These are phyloP conservation scores for Fusarium pseudograminearum DNA, from an alignment of 2,329 filamentous ascomycete genomes.

Conservation along the genomic window DNA sequence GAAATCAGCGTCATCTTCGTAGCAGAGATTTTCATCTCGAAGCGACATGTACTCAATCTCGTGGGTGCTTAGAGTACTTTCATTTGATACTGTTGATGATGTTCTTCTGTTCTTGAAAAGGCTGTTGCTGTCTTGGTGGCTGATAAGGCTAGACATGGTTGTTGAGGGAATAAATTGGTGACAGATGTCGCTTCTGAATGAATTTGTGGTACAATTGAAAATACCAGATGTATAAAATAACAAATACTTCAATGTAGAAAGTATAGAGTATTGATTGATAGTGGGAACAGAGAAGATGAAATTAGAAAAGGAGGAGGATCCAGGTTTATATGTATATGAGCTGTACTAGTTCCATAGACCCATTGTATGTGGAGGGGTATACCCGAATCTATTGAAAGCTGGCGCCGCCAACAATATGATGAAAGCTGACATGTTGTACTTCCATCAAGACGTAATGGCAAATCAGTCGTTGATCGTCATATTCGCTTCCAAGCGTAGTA, in stretches of 20 bases:
- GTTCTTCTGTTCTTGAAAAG: conserved; percentile 31
- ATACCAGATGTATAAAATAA: conserved; percentile 5
- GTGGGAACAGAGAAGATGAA: conserved; percentile 7
- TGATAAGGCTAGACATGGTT: conserved; percentile 33
- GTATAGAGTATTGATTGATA: conserved; percentile 6
- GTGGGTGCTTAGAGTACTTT: conserved; percentile 36
- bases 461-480: conserved; percentile 40
- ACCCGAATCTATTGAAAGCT: conserved; percentile 28
- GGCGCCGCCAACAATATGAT: conserved; percentile 31
- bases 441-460: conserved; percentile 24
- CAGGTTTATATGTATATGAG: conserved; percentile 23
- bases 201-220: conserved; percentile 1
- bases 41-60: conserved; percentile 44
- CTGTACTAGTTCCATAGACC: conserved; percentile 23
- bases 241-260: background rate
- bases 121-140: conserved; percentile 23
- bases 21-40: conserved; percentile 41
- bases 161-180: background rate
- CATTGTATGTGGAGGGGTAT: conserved; percentile 28
- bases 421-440: conserved; percentile 39
- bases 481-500: conserved; percentile 40
- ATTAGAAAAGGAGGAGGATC: conserved; percentile 19
- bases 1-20: conserved; percentile 46
- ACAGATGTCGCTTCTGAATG: background rate
- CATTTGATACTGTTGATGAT: conserved; percentile 39